Percentiles rank a stretch among this genome's conserved stretches.
Evolutionary conservation across 257 asterid species (phyloP).

Genomic region (Pogostemon cablin): DNA sequence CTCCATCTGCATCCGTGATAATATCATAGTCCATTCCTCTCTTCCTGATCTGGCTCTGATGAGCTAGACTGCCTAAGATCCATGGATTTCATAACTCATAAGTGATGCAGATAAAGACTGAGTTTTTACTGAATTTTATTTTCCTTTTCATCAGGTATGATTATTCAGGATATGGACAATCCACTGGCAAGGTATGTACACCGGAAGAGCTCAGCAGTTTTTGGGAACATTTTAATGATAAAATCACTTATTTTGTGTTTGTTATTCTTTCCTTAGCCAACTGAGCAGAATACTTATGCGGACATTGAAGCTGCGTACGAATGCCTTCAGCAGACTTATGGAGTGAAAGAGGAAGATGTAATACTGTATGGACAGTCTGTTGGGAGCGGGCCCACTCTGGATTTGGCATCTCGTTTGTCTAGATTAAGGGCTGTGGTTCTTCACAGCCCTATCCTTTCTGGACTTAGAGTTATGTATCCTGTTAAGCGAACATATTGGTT

Average conservation of each 20-base stretch:
- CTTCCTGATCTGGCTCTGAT: too few relatives aligned
- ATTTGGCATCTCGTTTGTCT: constrained; percentile 77
- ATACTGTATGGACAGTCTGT: constrained; percentile 96
- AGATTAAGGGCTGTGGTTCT: constrained; percentile 93
- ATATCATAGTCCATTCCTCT: too few relatives aligned
- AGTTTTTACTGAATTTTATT: constrained; percentile 27
- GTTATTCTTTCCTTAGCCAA: constrained; percentile 57
- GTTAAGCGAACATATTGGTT: constrained; percentile 95
- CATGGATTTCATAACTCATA: neutral
- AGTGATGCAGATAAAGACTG: constrained; percentile 28
- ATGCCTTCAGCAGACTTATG: constrained; percentile 83
- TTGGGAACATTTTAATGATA: constrained; percentile 20
- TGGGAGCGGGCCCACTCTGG: constrained; percentile 96
- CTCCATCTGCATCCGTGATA: too few relatives aligned
- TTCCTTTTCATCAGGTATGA: constrained; percentile 66
- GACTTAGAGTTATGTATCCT: constrained; percentile 95
- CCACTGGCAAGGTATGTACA: constrained; percentile 87
- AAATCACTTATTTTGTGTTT: constrained; percentile 34
- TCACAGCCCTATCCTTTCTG: constrained; percentile 94
- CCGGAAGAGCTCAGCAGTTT: constrained; percentile 27
- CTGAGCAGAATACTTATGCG: constrained; percentile 87
- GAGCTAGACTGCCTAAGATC: too few relatives aligned
- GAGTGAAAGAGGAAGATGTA: constrained; percentile 81
- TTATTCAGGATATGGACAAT: constrained; percentile 92
- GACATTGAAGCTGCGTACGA: constrained; percentile 93